Conservation (phyloP, 2,329 filamentous ascomycete species). For the Lanzia echinophila region DNA sequence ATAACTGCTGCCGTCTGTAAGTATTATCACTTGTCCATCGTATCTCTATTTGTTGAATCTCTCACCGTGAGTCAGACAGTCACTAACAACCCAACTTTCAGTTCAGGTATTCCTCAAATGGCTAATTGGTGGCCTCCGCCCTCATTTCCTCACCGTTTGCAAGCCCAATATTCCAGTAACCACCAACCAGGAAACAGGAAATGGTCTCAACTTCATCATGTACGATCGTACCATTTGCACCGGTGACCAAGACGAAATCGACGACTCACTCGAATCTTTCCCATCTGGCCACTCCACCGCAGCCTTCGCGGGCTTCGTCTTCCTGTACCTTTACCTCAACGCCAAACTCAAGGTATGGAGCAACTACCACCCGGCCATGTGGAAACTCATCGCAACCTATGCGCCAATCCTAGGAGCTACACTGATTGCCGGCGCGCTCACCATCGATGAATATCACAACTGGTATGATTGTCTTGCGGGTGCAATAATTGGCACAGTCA, state of each 20-base stretch:
- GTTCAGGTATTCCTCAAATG: slow-evolving; percentile 73
- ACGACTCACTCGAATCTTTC: slow-evolving; percentile 64
- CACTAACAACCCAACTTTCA: not conserved
- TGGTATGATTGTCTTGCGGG: slow-evolving; percentile 69
- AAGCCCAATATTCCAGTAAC: slow-evolving; percentile 46
- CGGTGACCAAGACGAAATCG: slow-evolving; percentile 55
- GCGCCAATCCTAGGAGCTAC: slow-evolving; percentile 60
- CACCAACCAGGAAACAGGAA: slow-evolving; percentile 34
- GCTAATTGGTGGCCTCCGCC: slow-evolving; percentile 66
- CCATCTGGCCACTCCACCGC: slow-evolving; percentile 69
- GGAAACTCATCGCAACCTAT: slow-evolving; percentile 62
- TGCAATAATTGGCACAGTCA: slow-evolving; percentile 55
- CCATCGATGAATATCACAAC: slow-evolving; percentile 69
- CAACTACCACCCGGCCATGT: slow-evolving; percentile 67
- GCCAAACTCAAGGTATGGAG: slow-evolving; percentile 70
- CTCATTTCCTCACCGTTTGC: slow-evolving; percentile 66
- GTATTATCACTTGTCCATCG: too few species aligned
- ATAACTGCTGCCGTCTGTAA: slow-evolving; percentile 56
- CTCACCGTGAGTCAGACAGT: too few species aligned
- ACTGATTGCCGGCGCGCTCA: slow-evolving; percentile 62
- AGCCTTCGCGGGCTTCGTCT: slow-evolving; percentile 66
- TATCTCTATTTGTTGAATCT: not conserved
- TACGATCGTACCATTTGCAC: slow-evolving; percentile 66
- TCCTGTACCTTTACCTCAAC: slow-evolving; percentile 66
- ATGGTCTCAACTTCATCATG: slow-evolving; percentile 56